Percentiles rank a stretch among this genome's conserved stretches.
phyloP scores from a whole-genome alignment of 768 basidiomycete species.

The Polyporus arcularius region DNA sequence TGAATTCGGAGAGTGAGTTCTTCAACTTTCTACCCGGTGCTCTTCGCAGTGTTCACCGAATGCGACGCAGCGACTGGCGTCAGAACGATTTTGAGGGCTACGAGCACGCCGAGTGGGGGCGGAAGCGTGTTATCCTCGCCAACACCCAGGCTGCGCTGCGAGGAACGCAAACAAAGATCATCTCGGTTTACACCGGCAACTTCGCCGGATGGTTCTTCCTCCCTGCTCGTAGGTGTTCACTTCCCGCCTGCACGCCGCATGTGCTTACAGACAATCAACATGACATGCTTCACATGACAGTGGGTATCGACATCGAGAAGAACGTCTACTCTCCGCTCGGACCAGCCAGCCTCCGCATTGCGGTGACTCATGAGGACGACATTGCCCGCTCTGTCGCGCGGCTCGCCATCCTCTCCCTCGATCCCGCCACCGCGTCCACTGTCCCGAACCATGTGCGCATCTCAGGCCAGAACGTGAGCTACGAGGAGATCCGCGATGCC shows the following conservation, averaged over 20 bases:
- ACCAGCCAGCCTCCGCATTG: conserved; percentile 7
- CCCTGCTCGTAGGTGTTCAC: conserved; percentile 2
- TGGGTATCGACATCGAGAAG: conserved; percentile 25
- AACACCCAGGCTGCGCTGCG: neutral
- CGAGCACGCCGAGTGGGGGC: conserved; percentile 10
- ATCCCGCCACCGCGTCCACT: conserved; percentile 9
- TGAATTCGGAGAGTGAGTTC: conserved; percentile 24
- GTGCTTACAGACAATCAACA: neutral
- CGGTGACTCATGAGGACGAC: conserved; percentile 21
- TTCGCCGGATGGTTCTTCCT: conserved; percentile 9
- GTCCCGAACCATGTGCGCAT: conserved; percentile 25
- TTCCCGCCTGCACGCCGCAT: too few species aligned
- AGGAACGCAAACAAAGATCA: conserved; percentile 14
- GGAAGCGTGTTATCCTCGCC: conserved; percentile 6
- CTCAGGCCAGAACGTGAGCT: conserved; percentile 16
- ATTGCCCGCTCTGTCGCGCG: conserved; percentile 21
- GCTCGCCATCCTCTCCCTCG: conserved; percentile 21
- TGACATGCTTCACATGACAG: conserved; percentile 4
- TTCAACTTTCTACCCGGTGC: neutral
- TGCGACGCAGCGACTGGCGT: conserved; percentile 16
- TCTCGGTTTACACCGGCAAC: conserved; percentile 10
- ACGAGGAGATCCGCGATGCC: conserved; percentile 12
- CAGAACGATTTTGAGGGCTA: conserved; percentile 21
- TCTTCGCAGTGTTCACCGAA: neutral
- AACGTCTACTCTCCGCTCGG: conserved; percentile 22